A percentile compares a stretch with the other conserved stretches of the same genome.
These are phyloP conservation scores for Yamadazyma siamensis DNA, from an alignment of 1,139 yeast genomes.

Conservation along the genomic window DNA sequence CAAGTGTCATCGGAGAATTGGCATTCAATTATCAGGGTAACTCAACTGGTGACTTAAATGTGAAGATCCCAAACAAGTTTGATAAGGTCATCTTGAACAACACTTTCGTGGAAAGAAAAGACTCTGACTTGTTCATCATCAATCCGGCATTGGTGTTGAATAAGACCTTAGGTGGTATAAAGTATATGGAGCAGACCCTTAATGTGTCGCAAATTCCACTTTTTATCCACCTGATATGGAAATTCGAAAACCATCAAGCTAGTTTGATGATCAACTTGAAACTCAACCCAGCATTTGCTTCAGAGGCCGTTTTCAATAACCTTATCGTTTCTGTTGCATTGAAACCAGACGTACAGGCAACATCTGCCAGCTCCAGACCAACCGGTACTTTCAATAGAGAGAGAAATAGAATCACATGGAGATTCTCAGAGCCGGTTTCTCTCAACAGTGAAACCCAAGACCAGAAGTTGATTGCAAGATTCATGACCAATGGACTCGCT, in stretches of 20 bases:
- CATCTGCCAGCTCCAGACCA: conserved; percentile 83
- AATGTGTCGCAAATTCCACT: conserved; percentile 56
- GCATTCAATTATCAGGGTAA: conserved; percentile 62
- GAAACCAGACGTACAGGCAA: conserved; percentile 38
- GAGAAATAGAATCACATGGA: conserved; percentile 83
- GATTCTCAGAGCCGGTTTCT: conserved; percentile 49
- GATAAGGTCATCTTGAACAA: conserved; percentile 42
- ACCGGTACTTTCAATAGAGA: conserved; percentile 86
- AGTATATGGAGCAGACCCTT: conserved; percentile 47
- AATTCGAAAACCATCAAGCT: conserved; percentile 79
- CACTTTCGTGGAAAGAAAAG: conserved; percentile 35
- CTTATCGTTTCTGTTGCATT: conserved; percentile 68
- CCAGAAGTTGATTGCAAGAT: conserved; percentile 68
- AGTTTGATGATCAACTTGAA: conserved; percentile 75
- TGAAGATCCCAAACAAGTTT: conserved; percentile 31
- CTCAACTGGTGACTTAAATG: conserved; percentile 15
- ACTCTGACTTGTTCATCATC: conserved; percentile 26
- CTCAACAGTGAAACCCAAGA: conserved; percentile 37
- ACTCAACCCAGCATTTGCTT: conserved; percentile 49
- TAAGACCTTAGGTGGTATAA: conserved; percentile 71
- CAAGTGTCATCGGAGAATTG: conserved; percentile 74
- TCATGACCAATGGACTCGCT: conserved; percentile 60
- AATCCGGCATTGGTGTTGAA: conserved; percentile 39
- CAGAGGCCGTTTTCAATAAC: conserved; percentile 48
- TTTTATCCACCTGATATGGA: conserved; percentile 79